Base-by-base conservation (phyloP, 345 rosid species). In the Eucalyptus sp. region DNA sequence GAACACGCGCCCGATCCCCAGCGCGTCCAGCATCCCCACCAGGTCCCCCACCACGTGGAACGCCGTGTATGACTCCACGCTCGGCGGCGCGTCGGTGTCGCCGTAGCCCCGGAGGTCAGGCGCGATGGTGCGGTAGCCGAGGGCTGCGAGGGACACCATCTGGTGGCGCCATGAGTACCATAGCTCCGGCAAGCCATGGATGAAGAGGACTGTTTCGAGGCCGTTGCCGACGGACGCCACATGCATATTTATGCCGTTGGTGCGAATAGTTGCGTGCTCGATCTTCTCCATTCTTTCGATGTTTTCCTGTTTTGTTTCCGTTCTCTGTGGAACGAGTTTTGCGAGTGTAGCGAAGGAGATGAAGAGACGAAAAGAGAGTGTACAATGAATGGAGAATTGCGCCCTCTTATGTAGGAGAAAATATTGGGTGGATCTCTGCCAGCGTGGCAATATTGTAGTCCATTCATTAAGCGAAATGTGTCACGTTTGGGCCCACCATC, bases 21-120 rank as follows among this genome's bases (percentile, higher is more conserved):
- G 86, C n/a, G 90, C 87, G 51, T 92, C 91, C 15, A 92, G 91
- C 14, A 92, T 87, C 62, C 93, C 93, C 7, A 92, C 68, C 13
- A 92, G 76, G 91, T 92, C 93, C 13, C 93, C 93, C 8, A 92
- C 92, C 11, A 92, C 60, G 89, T 90, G 92, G 79, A 92, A 37
- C 24, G 13, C 88, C 2, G 95, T 93, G 92, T 96, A 95, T 13
- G 94, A 92, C 9, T 50, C 52, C 51, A 31, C 33, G 20, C 91
- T 90, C 2, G 94, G 90, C 0, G 96, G 97, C 5, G 95, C 91
- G 50, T 96, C 97, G 44, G 97, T 93, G 90, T 94, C 96, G 25
- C 97, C 97, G 84, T 48, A 96, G 5, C 98, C 97, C 37, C 98
- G 95, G 44, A 96, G 98, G 91, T 96, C 97, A 12, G 96, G 98